A percentile compares a stretch with the other conserved stretches of the same genome.
Evolutionary conservation across 1,284 basidiomycete species (phyloP).

Genomic region (Trametes polyzona): DNA sequence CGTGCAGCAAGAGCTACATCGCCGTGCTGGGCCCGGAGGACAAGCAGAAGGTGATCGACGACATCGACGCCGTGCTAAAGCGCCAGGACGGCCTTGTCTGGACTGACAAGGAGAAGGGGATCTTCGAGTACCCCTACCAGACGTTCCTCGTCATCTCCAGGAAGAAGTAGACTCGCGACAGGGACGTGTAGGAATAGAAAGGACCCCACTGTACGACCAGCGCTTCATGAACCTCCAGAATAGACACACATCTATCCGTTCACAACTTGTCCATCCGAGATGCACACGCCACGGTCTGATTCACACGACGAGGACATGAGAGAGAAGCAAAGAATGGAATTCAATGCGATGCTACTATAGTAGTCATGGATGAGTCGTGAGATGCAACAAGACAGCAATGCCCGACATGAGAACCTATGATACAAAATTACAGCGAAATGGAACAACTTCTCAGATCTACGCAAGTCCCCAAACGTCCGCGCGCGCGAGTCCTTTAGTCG

Average conservation of each 20-base stretch:
- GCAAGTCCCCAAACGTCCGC: constrained; percentile 13
- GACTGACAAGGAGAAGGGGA: constrained; percentile 51
- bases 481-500: constrained; percentile 52
- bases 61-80: constrained; percentile 53
- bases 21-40: constrained; percentile 57
- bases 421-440: constrained; percentile 24
- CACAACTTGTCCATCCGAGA: too few relatives aligned
- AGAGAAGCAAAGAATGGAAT: constrained; percentile 26
- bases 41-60: constrained; percentile 51
- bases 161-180: constrained; percentile 39
- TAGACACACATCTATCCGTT: too few relatives aligned
- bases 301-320: constrained; percentile 1
- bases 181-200: not conserved
- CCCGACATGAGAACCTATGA: constrained; percentile 28
- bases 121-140: constrained; percentile 60
- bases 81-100: constrained; percentile 48
- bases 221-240: too few relatives aligned
- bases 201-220: not conserved
- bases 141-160: constrained; percentile 47
- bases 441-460: constrained; percentile 22
- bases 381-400: constrained; percentile 32
- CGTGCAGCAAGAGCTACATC: constrained; percentile 76
- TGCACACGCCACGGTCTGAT: too few relatives aligned
- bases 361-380: constrained; percentile 24
- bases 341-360: constrained; percentile 28